Conservation (phyloP, 2,329 filamentous ascomycete genomes). For the Penicillium paneum region DNA sequence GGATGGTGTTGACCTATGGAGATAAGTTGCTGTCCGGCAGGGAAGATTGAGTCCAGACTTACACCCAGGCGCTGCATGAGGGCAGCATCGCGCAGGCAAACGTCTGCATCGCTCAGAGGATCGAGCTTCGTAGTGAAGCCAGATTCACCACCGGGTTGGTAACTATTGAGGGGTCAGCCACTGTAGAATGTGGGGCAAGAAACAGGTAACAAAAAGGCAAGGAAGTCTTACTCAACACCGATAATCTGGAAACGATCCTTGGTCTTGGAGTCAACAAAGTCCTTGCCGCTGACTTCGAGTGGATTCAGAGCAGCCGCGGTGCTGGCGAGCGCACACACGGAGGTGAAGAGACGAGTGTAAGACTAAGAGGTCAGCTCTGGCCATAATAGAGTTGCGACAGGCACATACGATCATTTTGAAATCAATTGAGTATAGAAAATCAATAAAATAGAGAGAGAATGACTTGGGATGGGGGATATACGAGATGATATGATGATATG, state of each 20-base stretch:
- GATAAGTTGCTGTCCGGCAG: constrained; percentile 9
- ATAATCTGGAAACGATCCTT: constrained; percentile 60
- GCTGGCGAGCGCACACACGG: constrained; percentile 43
- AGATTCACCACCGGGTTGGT: constrained; percentile 61
- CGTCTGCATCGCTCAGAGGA: constrained; percentile 55
- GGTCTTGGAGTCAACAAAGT: constrained; percentile 60
- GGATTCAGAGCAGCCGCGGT: constrained; percentile 54
- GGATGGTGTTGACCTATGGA: constrained; percentile 58
- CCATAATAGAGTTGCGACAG: not conserved
- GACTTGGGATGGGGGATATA: not conserved
- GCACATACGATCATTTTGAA: constrained; percentile 26
- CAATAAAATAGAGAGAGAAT: not conserved
- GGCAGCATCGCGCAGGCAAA: constrained; percentile 61
- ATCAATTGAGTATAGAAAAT: not conserved
- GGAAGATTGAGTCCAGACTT: constrained; percentile 20
- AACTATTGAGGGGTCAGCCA: constrained; percentile 39
- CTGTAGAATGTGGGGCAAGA: not conserved
- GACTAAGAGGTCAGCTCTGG: constrained; percentile 16
- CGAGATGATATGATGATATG: not conserved
- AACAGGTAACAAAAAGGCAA: not conserved
- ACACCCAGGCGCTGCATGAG: constrained; percentile 62
- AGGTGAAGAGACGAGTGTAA: constrained; percentile 37
- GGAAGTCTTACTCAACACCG: constrained; percentile 54
- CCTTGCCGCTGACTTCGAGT: constrained; percentile 56
- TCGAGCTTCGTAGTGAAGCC: constrained; percentile 56